These are phyloP conservation scores for Kurtzmaniella fragi DNA, from an alignment of 805 yeast species.

Conservation along the genomic window DNA sequence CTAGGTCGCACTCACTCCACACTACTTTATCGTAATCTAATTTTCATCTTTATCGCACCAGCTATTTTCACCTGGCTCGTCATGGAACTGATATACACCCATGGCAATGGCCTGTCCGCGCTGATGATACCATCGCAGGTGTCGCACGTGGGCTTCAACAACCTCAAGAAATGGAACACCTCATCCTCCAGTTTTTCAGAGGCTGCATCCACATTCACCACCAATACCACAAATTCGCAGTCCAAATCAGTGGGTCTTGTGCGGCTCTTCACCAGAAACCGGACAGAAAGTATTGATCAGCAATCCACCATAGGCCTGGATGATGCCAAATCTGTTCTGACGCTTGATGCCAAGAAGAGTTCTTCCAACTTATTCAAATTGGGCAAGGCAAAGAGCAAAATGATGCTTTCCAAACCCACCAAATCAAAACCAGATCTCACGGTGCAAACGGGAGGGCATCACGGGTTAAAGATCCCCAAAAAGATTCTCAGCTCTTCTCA, in stretches of 20 bases:
- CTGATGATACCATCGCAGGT: conserved; percentile 11
- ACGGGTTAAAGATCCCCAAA: conserved; percentile 17
- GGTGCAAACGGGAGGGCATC: conserved; percentile 25
- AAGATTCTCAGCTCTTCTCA: conserved; percentile 13
- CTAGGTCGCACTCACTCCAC: too few species aligned
- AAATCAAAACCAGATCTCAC: conserved; percentile 22
- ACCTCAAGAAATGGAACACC: conserved; percentile 24
- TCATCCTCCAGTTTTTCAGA: conserved; percentile 15
- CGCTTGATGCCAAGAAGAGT: neutral
- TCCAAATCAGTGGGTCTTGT: conserved; percentile 15
- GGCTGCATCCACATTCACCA: conserved; percentile 14
- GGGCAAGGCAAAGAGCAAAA: conserved; percentile 5
- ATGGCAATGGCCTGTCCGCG: conserved; percentile 2
- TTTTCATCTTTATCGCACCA: too few species aligned
- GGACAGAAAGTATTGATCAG: conserved; percentile 1
- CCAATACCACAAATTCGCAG: conserved; percentile 20
- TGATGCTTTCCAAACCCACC: conserved; percentile 6
- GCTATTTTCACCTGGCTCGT: too few species aligned
- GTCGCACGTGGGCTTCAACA: conserved; percentile 28
- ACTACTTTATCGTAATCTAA: too few species aligned
- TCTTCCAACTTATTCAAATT: neutral
- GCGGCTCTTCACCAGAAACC: conserved; percentile 25
- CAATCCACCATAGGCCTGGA: conserved; percentile 4
- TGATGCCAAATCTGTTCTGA: conserved; percentile 4
- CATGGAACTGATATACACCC: neutral